Conservation (phyloP, 257 asterid species). For the Leptodermis oblonga region DNA sequence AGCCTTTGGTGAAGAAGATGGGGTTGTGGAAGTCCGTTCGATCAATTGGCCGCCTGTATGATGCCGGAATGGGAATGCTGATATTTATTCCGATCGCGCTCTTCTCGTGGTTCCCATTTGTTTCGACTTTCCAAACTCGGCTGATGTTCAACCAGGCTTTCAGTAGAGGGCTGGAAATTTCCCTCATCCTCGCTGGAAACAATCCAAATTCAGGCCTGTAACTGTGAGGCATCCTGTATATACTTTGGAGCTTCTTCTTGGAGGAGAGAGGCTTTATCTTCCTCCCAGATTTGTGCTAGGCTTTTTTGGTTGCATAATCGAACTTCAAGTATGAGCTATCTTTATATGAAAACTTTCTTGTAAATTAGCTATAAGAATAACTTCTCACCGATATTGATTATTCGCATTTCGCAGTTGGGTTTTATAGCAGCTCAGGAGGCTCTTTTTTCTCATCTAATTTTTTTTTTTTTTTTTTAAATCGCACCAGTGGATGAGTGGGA, state of each 20-base stretch:
- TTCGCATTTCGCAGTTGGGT: too few relatives aligned
- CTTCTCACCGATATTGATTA: background rate
- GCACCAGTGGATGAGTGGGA: too few relatives aligned
- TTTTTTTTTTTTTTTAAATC: too few relatives aligned
- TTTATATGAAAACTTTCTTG: background rate
- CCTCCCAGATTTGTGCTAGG: constrained; percentile 1
- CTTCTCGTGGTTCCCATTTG: constrained; percentile 91
- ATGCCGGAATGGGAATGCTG: constrained; percentile 83
- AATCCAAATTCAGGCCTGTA: constrained; percentile 76
- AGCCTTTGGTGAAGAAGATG: constrained; percentile 77
- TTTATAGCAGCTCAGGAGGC: too few relatives aligned
- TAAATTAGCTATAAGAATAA: background rate
- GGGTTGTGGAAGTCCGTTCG: constrained; percentile 92
- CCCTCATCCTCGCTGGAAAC: constrained; percentile 96
- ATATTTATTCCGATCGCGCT: constrained; percentile 84
- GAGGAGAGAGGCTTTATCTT: too few relatives aligned
- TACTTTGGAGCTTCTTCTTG: background rate
- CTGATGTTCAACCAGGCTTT: constrained; percentile 99
- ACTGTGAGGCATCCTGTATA: background rate
- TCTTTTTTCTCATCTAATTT: too few relatives aligned
- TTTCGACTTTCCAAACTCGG: constrained; percentile 93
- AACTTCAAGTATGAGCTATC: background rate
- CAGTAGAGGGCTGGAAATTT: constrained; percentile 93
- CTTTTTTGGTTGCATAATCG: background rate
- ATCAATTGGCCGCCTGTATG: constrained; percentile 81